phyloP scores from a whole-genome alignment of 1,284 basidiomycete species.

The Ganoderma sinense region DNA sequence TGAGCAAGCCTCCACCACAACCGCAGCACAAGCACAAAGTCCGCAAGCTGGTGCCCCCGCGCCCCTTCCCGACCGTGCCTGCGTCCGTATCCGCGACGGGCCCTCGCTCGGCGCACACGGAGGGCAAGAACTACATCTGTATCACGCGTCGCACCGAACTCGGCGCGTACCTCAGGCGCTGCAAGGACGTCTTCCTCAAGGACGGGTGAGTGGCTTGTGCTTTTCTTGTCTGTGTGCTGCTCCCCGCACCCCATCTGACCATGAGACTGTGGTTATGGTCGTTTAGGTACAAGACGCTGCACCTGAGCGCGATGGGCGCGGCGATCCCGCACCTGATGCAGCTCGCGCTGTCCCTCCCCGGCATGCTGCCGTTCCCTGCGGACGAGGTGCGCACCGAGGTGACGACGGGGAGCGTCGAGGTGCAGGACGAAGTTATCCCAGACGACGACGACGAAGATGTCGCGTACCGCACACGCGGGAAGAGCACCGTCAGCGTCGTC shows the following conservation, averaged over 20 bases:
- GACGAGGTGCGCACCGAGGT: slow-evolving; percentile 76
- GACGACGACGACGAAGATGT: slow-evolving; percentile 81
- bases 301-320: slow-evolving; percentile 85
- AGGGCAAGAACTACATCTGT: slow-evolving; percentile 83
- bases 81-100: slow-evolving; percentile 78
- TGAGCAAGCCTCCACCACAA: not conserved
- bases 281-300: slow-evolving; percentile 74
- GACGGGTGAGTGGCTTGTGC: slow-evolving; percentile 66
- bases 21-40: slow-evolving; percentile 44
- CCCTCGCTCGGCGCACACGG: slow-evolving; percentile 77
- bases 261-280: slow-evolving; percentile 38
- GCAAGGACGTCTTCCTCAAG: slow-evolving; percentile 77
- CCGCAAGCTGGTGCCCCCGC: slow-evolving; percentile 72
- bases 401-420: slow-evolving; percentile 77
- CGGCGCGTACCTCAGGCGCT: slow-evolving; percentile 80
- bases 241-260: not conserved
- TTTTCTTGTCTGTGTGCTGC: not conserved
- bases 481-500: slow-evolving; percentile 68
- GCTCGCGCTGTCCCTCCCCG: slow-evolving; percentile 75
- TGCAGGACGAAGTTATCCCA: slow-evolving; percentile 82
- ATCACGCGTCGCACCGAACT: slow-evolving; percentile 82
- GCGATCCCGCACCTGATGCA: slow-evolving; percentile 86
- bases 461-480: slow-evolving; percentile 67
- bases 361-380: slow-evolving; percentile 73
- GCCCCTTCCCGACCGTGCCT: slow-evolving; percentile 82